phyloP scores from a whole-genome alignment of 257 asterid species.

The Rauvolfia tetraphylla region DNA sequence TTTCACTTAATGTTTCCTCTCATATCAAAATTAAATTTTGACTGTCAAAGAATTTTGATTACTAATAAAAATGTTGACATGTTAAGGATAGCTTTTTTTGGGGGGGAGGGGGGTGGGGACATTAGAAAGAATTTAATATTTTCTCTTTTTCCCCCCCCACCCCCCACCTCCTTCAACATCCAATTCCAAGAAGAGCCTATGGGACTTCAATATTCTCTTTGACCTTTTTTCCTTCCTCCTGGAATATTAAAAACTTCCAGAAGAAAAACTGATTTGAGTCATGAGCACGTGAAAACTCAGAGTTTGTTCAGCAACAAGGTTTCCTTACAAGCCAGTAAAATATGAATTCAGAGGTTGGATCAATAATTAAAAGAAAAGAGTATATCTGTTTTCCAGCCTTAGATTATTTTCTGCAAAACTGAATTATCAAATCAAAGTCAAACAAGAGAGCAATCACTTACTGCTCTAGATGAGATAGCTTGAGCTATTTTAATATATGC shows the following conservation, averaged over 20 bases:
- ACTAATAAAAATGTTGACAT: neutral
- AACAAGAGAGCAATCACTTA: constrained; percentile 40
- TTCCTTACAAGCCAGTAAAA: neutral
- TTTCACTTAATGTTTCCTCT: neutral
- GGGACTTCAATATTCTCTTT: neutral
- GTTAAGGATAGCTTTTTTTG: too few species aligned
- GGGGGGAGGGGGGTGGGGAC: too few species aligned
- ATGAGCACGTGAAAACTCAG: neutral
- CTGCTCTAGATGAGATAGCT: constrained; percentile 90
- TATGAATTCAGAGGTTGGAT: neutral
- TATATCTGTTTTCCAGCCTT: neutral
- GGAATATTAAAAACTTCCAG: neutral
- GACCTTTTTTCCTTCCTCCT: neutral
- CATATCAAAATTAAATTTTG: neutral
- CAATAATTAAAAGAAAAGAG: neutral
- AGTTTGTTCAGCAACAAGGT: neutral
- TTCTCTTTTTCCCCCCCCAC: neutral
- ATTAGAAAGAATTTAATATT: neutral
- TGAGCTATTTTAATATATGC: constrained; percentile 97
- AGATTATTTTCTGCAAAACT: neutral
- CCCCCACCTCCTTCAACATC: neutral
- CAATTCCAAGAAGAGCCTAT: neutral
- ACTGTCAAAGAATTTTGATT: neutral
- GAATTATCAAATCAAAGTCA: constrained; percentile 7
- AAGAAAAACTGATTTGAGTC: neutral